Conservation (phyloP, 805 yeast species). For the Maudiozyma turicensis region DNA sequence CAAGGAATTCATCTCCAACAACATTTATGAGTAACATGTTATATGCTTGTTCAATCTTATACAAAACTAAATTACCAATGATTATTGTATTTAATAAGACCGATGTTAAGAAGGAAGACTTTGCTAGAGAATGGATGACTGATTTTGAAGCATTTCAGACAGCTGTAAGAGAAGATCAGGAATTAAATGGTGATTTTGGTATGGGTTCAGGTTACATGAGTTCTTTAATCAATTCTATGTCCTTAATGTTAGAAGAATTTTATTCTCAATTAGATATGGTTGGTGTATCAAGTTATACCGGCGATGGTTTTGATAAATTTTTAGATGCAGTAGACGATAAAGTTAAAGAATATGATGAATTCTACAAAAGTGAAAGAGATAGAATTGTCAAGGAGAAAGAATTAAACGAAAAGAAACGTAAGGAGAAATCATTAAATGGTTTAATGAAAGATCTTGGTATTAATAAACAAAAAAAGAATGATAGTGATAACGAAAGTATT, state of each 20-base stretch:
- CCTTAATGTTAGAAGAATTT: slow-evolving; percentile 91
- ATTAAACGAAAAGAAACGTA: slow-evolving; percentile 60
- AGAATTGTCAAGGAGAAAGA: slow-evolving; percentile 66
- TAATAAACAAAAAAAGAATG: slow-evolving; percentile 26
- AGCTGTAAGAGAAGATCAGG: slow-evolving; percentile 61
- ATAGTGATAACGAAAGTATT: slow-evolving; percentile 36
- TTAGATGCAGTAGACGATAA: slow-evolving; percentile 75
- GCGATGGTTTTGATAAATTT: slow-evolving; percentile 89
- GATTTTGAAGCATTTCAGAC: slow-evolving; percentile 88
- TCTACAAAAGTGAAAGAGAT: slow-evolving; percentile 79
- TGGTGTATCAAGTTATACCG: slow-evolving; percentile 87
- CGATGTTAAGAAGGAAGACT: slow-evolving; percentile 74
- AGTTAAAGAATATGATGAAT: slow-evolving; percentile 77
- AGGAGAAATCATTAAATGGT: slow-evolving; percentile 58
- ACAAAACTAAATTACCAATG: slow-evolving; percentile 95
- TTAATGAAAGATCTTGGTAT: slow-evolving; percentile 84
- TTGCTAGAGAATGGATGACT: slow-evolving; percentile 94
- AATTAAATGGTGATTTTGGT: slow-evolving; percentile 47
- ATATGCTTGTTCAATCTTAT: slow-evolving; percentile 92
- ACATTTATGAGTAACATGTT: slow-evolving; percentile 98
- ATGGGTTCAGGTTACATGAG: slow-evolving; percentile 80
- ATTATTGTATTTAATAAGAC: slow-evolving; percentile 92
- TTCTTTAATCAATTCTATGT: slow-evolving; percentile 88
- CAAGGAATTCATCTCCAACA: slow-evolving; percentile 86
- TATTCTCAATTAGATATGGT: slow-evolving; percentile 88